Percentiles rank a stretch among this genome's conserved stretches.
Conservation (phyloP, 768 basidiomycete species). For the Suillus lakei region DNA sequence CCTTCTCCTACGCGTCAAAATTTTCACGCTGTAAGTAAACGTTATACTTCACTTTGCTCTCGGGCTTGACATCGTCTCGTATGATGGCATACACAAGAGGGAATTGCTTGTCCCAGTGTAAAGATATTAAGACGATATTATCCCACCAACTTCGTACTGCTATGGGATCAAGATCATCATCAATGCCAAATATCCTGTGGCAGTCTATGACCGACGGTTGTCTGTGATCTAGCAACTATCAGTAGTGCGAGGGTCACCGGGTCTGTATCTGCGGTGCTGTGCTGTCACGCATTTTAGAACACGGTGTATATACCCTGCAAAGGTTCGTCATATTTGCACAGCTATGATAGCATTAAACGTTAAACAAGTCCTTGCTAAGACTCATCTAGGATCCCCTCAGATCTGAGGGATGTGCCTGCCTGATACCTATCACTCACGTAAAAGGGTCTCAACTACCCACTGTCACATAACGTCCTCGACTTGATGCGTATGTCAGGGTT, state of each 20-base stretch:
- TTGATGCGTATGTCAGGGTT: not conserved
- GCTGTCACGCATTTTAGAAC: not conserved
- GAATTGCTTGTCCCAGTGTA: not conserved
- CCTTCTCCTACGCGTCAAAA: too few relatives aligned
- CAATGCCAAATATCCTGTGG: not conserved
- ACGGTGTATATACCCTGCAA: not conserved
- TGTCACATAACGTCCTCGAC: not conserved
- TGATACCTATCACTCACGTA: not conserved
- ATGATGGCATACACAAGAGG: not conserved
- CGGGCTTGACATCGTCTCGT: not conserved
- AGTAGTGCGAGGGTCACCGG: not conserved
- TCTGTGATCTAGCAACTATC: not conserved
- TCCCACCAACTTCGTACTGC: not conserved
- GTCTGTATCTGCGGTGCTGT: not conserved
- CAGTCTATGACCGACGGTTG: too few relatives aligned
- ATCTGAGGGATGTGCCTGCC: not conserved
- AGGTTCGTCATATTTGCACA: not conserved
- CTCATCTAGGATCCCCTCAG: not conserved
- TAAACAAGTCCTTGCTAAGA: not conserved
- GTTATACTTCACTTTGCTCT: too few relatives aligned
- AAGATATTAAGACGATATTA: too few relatives aligned
- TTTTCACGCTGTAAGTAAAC: too few relatives aligned
- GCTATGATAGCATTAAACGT: too few relatives aligned
- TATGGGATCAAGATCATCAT: not conserved
- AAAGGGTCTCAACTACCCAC: not conserved